Conservation (phyloP, 202 grass and related monocot species). For the Dendrocalamus latiflorus region DNA sequence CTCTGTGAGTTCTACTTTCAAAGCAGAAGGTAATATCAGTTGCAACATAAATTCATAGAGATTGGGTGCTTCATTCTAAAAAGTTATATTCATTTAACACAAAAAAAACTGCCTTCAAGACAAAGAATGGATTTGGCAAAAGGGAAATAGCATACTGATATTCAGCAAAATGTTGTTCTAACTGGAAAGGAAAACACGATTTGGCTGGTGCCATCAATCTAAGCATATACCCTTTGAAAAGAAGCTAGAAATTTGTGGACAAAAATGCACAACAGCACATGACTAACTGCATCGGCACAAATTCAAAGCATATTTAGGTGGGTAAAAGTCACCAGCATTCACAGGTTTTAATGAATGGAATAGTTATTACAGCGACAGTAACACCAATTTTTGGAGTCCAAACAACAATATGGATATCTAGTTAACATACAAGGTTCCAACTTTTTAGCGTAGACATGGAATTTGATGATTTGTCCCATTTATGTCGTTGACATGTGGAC, state of each 20-base stretch:
- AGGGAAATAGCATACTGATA: not conserved
- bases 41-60: not conserved
- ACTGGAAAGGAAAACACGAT: not conserved
- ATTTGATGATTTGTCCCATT: no score
- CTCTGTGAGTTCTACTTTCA: conserved; percentile 48
- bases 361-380: not conserved
- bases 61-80: not conserved
- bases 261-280: not conserved
- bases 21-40: conserved; percentile 12
- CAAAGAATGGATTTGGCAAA: not conserved
- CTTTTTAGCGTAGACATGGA: no score
- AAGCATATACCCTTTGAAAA: not conserved
- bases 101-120: not conserved
- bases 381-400: not conserved
- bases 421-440: no score
- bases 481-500: no score
- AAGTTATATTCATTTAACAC: not conserved
- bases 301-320: not conserved
- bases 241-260: not conserved
- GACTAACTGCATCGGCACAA: not conserved
- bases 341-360: not conserved
- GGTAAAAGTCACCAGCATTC: not conserved
- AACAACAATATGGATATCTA: no score
- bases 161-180: not conserved
- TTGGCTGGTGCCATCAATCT: not conserved